Percentiles rank a stretch among this genome's conserved stretches.
These are phyloP conservation scores for Pseudopyrenochaeta lycopersici DNA, from an alignment of 2,329 filamentous ascomycete species.

Conservation along the genomic window DNA sequence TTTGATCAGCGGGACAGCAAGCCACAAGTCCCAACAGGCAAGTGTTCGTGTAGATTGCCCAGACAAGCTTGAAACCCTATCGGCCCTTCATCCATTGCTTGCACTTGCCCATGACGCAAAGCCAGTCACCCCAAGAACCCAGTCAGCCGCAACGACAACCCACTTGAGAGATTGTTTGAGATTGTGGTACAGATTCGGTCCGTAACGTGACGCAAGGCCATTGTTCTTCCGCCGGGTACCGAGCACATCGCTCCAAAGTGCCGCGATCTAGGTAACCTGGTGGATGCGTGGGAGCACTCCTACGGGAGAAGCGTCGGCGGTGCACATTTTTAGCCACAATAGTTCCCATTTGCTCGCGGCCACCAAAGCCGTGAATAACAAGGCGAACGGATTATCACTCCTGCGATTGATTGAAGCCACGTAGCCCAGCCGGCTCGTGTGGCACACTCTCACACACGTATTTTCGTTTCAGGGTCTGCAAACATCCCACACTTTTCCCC, in stretches of 20 bases:
- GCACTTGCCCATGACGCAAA: background rate
- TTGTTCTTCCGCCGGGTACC: background rate
- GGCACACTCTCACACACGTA: no score
- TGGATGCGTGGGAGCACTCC: background rate
- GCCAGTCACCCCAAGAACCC: no score
- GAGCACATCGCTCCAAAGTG: background rate
- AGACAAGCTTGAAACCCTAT: slow-evolving; percentile 9
- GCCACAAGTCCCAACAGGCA: background rate
- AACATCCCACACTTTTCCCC: no score
- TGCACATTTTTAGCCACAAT: background rate
- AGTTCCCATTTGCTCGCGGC: background rate
- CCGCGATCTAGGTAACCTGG: background rate
- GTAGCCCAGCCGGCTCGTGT: slow-evolving; percentile 5
- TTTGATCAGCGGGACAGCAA: background rate
- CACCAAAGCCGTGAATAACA: no score
- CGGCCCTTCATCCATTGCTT: slow-evolving; percentile 8
- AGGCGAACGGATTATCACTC: no score
- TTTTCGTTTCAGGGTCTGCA: no score
- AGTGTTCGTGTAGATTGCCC: background rate
- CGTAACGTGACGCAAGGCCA: slow-evolving; percentile 4
- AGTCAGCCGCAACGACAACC: slow-evolving; percentile 1
- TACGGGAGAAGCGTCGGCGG: background rate
- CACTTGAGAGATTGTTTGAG: slow-evolving; percentile 8
- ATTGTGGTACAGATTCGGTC: slow-evolving; percentile 3
- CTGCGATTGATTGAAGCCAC: slow-evolving; percentile 11